Base-by-base conservation (phyloP, 1,284 basidiomycete species). In the Boletus smithii region DNA sequence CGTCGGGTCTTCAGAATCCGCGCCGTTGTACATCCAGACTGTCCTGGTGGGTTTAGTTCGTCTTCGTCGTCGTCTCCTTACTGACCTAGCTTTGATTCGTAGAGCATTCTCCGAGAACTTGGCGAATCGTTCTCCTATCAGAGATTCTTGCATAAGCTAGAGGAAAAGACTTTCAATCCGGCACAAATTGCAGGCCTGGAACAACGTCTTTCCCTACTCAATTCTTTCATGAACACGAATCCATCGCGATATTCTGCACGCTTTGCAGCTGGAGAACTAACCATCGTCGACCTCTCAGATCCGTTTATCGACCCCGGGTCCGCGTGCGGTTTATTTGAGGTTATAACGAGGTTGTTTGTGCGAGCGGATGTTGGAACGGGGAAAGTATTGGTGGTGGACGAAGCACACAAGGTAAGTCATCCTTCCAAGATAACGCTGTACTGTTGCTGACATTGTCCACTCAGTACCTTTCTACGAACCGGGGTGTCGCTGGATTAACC, bases 351-450 rank as follows among this genome's bases (percentile, higher is more conserved):
- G 31, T 57, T 82, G 3, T 86, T 85, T 57, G 73, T 82, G 6
- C 72, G 82, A 18, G 72, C 77, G 0, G 67, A 79, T 14, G 70
- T 83, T 3, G 69, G 62, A 3, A 79, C 78, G 0, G 84, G 83
- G 3, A 85, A 85, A 54, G 77, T 84, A 0, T 68, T 85, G 6
- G 73, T 85, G 0, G 77, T 86, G 0, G 83, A 86, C 43, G 83
- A 86, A 52, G 83, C 83, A 0, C 83, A 87, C 55, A 87, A 85
- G 61, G 83, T 81, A 48, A 36, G 68, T n/a, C 9, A 1, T 8
- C 10, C 29, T 18, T 34, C 10, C 13, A 34, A 5, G 8, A 26
- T 20, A 13, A 8, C 9, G 11, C 24, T 5, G 17, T 24, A 10
- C 16, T 9, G 27, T 49, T 22, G 3, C 29, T 23, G 14, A 50